Evolutionary conservation across 2,329 filamentous ascomycete species (phyloP), one percentile per base, ranked within the genome.

Genomic region (Purpureocillium lavendulum): DNA sequence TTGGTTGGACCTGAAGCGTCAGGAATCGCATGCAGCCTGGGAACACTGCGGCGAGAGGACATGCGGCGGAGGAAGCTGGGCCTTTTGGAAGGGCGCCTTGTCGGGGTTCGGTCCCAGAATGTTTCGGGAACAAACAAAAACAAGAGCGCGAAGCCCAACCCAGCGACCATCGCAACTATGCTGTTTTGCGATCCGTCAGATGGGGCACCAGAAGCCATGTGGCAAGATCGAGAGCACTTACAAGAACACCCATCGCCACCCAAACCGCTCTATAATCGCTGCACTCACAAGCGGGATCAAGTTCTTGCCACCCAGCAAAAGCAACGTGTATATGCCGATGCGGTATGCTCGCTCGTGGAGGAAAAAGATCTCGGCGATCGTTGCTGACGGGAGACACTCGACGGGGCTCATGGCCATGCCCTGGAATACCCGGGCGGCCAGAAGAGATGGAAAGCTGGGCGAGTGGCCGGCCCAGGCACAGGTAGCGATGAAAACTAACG

Each of bases 311-410:
- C 89, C 86, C 0, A 97, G 73, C 12, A 97, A 71, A 6, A 97
- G 68, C 15, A 97, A 64, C 0, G 89, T 96, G 56, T 97, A 97
- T 17, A 97, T 88, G 9, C 92, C 92, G 33, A 97, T 79, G 5
- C 90, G 82, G 57, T 89, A 97, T 0, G 90, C 90, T 44, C 90
- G 75, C 63, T 97, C 90, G 53, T 97, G 90, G 15, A 97, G 69
- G 55, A 95, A 96, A 66, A 89, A 97, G 44, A 97, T 96, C 60
- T 97, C 90, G 4, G 89, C 88, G 52, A 97, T 90, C 0, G 88
- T 95, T 13, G 90, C 89, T 4, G 87, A 94, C 0, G 90, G 90
- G 24, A 97, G 71, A 54, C 88, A 94, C 59, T 97, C 90, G 8
- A 95, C 87, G 0, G 88, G 87, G 48, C 86, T 92, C 36, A 96